Evolutionary conservation across 2,329 filamentous ascomycete genomes (phyloP), one percentile per base, ranked within the genome.

Genomic region (Sclerotinia nivalis): DNA sequence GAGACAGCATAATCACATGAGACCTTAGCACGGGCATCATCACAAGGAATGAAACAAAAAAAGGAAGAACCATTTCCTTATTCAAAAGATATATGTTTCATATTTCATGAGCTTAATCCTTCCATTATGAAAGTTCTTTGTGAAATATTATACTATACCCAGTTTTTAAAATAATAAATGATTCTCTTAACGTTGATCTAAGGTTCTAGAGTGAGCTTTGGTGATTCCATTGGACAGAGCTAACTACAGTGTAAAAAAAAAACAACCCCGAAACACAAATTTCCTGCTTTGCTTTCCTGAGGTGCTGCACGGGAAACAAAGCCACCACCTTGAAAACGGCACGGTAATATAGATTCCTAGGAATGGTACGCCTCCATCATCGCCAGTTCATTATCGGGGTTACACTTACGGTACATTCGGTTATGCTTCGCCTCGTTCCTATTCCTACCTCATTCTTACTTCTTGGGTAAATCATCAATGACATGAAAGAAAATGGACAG

Each of bases 261-360:
- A 55, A 7, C n/a, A 66, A 56, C 45, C 45, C 47, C 45, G 56
- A 68, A 68, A 68, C 66, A 52, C 66, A 68, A 68, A 68, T 50
- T 52, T 64, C 61, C 60, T 64, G 60, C 55, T 31, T 18, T 64
- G 47, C 55, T 31, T 18, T 68, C 37, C 55, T 47, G 28, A 60
- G 43, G 37, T 68, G 56, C 56, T 68, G 66, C 66, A 60, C 20
- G 43, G 28, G 40, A 43, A 59, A 49, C 56, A 58, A 59, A 60
- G 54, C 40, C 43, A 37, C 25, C 28, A 28, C n/a, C 55, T 47
- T 40, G 66, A 40, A 52, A 40, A 47, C 15, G 55, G 43, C 58
- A 50, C 34, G 25, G 45, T 62, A 28, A 31, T 56, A 61, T 61
- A 28, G 34, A 59, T 59, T 62, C 28, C 20, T 15, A 34, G 43